Percentiles rank a stretch among this genome's conserved stretches.
Conservation (phyloP, 2,329 filamentous ascomycete species). For the Clarireedia sp. region DNA sequence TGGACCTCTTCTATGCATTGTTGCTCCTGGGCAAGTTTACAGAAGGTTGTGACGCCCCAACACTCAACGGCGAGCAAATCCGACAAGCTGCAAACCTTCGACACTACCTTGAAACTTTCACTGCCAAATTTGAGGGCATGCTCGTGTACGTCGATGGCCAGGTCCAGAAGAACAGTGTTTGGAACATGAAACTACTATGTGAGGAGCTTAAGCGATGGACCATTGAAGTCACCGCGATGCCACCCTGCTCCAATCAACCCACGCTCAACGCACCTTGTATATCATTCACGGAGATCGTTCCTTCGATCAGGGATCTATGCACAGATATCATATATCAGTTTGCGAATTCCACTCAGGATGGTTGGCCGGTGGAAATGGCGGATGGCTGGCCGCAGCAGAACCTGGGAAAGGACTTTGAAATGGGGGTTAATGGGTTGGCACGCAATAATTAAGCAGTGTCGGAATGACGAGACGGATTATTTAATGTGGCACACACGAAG, state of each 20-base stretch:
- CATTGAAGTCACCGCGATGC: background rate
- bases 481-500: too few relatives aligned
- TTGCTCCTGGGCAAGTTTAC: conserved; percentile 17
- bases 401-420: too few relatives aligned
- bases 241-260: background rate
- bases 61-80: conserved; percentile 8
- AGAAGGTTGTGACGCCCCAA: conserved; percentile 7
- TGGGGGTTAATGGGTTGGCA: too few relatives aligned
- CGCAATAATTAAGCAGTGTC: too few relatives aligned
- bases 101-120: conserved; percentile 16
- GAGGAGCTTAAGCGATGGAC: background rate
- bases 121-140: conserved; percentile 3
- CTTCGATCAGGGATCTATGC: background rate
- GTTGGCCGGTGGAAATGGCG: too few relatives aligned
- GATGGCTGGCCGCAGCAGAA: too few relatives aligned
- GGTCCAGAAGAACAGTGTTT: background rate
- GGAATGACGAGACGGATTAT: too few relatives aligned
- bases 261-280: background rate
- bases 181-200: background rate
- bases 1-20: conserved; percentile 17
- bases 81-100: conserved; percentile 12
- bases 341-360: background rate
- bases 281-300: background rate
- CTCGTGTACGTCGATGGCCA: background rate
- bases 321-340: background rate